Base-by-base conservation (phyloP, 805 yeast genomes). In the Torulaspora franciscae region DNA sequence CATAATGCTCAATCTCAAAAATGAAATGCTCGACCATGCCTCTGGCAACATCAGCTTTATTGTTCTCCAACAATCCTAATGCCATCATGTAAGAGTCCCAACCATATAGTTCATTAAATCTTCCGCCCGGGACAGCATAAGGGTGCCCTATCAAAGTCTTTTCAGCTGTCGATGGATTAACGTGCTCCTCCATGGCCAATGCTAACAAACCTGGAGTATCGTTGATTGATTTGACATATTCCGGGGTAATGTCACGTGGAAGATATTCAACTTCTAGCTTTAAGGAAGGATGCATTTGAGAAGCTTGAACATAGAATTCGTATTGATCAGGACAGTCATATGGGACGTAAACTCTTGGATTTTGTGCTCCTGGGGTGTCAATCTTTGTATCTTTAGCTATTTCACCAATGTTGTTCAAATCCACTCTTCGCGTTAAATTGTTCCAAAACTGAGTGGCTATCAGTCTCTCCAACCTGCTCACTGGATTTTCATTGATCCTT, bases 21-120 rank as follows among this genome's bases (percentile, higher is more conserved):
- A 88, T 82, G 62, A 89, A 90, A 65, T 91, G 90, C 61, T 84
- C 90, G 9, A 90, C 86, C 91, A 91, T 87, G 0, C 95, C 95
- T 54, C 81, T 73, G 7, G 96, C 91, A 27, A 90, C 72, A 32
- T 81, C 85, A 15, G 80, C 65, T 40, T 79, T 73, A 32, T 75
- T 77, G 58, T 85, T 84, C 23, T 77, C 74, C 22, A 93, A 63
- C 33, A 93, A 71, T 1, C 98, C 99, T 19, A 89, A 65, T 0
- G 93, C 78, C 61, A 83, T 89, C 83, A 93, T 85, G 61, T 93
- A 91, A 2, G 96, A 88, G 64, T 91, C 99, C 99, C 99, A 91
- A 11, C 98, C 99, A 59, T 93, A 91, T 47, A 89, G 75, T 67
- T 91, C 99, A 68, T 93, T 93, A 67, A 91, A 91, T 51, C 99